A percentile compares a stretch with the other conserved stretches of the same genome.
phyloP scores from a whole-genome alignment of 768 basidiomycete species.

The Mycena kentingensis region DNA sequence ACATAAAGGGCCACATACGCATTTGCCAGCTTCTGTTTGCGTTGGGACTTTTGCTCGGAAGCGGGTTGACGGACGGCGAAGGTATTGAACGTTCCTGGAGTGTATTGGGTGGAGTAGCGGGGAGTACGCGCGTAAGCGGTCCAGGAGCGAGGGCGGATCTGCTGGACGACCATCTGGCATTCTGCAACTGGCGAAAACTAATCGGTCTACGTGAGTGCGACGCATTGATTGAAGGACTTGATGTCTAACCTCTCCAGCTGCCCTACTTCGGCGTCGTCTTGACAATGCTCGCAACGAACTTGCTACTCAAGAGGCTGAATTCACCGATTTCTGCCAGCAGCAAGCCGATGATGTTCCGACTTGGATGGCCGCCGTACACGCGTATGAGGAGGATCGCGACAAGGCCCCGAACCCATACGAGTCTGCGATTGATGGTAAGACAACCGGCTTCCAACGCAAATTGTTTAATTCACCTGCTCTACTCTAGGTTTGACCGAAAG shows the following conservation, averaged over 20 bases:
- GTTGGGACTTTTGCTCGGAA: slow-evolving; percentile 25
- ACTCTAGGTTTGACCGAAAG: background rate
- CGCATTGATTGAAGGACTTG: too few species aligned
- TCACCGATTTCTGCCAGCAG: background rate
- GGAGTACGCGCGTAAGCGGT: slow-evolving; percentile 38
- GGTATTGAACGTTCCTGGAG: slow-evolving; percentile 35
- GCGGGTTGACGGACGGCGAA: slow-evolving; percentile 38
- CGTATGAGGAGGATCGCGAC: slow-evolving; percentile 1
- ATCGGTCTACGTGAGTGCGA: slow-evolving; percentile 28
- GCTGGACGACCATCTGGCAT: slow-evolving; percentile 29
- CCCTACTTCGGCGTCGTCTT: slow-evolving; percentile 7
- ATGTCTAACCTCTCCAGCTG: too few species aligned
- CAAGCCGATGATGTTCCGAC: background rate
- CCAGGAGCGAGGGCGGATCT: slow-evolving; percentile 30
- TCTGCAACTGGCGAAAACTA: slow-evolving; percentile 31
- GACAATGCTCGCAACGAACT: background rate
- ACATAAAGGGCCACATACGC: slow-evolving; percentile 28
- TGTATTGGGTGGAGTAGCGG: slow-evolving; percentile 24
- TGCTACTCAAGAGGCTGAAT: background rate
- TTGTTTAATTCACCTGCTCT: background rate
- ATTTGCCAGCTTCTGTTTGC: slow-evolving; percentile 27
- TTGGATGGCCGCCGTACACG: background rate
- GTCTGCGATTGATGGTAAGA: background rate
- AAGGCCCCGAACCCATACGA: background rate
- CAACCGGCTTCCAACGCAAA: background rate